These are phyloP conservation scores for Climacium dendroides DNA, from an alignment of 225 moss, liverwort and hornwort genomes.

Conservation along the genomic window DNA sequence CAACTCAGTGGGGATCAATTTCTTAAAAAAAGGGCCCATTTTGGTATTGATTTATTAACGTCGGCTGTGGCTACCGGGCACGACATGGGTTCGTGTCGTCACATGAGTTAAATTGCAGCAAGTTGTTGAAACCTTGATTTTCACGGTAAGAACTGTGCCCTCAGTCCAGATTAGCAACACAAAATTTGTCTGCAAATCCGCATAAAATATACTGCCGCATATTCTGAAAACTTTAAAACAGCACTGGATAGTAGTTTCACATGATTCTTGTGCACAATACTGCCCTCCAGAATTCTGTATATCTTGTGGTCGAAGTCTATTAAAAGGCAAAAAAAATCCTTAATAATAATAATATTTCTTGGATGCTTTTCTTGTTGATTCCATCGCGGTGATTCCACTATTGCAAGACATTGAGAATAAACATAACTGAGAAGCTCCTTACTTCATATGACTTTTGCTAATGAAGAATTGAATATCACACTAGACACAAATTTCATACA, in stretches of 20 bases:
- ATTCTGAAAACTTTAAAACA: not conserved
- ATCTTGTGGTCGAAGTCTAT: no score
- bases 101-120: not conserved
- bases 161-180: no score
- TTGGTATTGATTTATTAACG: not conserved
- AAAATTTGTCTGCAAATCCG: not conserved
- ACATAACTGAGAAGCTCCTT: no score
- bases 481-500: no score
- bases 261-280: no score
- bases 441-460: not conserved
- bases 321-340: no score
- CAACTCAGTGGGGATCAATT: not conserved
- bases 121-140: not conserved
- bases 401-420: no score
- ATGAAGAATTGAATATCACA: no score
- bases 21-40: not conserved
- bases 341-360: not conserved
- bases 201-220: no score
- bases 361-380: not conserved
- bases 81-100: not conserved
- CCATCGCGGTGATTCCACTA: not conserved
- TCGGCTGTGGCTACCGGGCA: not conserved
- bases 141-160: not conserved
- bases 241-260: no score
- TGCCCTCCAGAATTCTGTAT: no score